phyloP scores from a whole-genome alignment of 306 rosid genomes.

The Comarum palustre region DNA sequence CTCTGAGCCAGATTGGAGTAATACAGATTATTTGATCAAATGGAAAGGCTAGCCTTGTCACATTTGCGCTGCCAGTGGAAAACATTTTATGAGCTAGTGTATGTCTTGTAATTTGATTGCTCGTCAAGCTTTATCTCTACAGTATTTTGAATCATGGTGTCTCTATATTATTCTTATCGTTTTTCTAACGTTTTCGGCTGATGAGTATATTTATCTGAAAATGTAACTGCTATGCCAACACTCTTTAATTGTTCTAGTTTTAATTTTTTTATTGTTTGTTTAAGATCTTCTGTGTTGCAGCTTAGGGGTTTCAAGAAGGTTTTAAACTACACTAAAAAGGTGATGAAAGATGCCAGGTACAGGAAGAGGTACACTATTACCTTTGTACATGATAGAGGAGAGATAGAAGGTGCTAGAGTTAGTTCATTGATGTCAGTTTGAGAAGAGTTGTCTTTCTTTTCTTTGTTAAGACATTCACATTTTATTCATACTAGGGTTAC shows the following conservation, averaged over 20 bases:
- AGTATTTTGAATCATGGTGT: not conserved
- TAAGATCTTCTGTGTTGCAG: constrained; percentile 50
- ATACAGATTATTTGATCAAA: constrained; percentile 82
- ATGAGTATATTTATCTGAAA: not conserved
- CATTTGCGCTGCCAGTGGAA: constrained; percentile 99
- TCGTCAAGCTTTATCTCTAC: constrained; percentile 21
- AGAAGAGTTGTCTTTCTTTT: too few species aligned
- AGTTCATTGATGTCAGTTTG: not conserved
- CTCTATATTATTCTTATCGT: not conserved
- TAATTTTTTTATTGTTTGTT: constrained; percentile 23
- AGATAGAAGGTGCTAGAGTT: not conserved
- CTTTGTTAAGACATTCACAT: too few species aligned
- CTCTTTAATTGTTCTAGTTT: constrained; percentile 8
- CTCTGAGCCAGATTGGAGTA: constrained; percentile 78
- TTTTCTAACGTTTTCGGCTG: not conserved
- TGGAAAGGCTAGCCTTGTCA: constrained; percentile 99
- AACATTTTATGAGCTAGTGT: constrained; percentile 86
- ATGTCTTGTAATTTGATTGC: constrained; percentile 33
- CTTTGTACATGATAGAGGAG: not conserved
- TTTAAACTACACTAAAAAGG: constrained; percentile 83
- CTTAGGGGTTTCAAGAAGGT: constrained; percentile 98
- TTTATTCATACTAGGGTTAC: too few species aligned
- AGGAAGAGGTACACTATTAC: constrained; percentile 75
- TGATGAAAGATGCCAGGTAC: constrained; percentile 75
- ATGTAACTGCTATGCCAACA: constrained; percentile 18